Evolutionary conservation across 495 filamentous ascomycete genomes (phyloP).

Genomic region (Daldinia decipiens): DNA sequence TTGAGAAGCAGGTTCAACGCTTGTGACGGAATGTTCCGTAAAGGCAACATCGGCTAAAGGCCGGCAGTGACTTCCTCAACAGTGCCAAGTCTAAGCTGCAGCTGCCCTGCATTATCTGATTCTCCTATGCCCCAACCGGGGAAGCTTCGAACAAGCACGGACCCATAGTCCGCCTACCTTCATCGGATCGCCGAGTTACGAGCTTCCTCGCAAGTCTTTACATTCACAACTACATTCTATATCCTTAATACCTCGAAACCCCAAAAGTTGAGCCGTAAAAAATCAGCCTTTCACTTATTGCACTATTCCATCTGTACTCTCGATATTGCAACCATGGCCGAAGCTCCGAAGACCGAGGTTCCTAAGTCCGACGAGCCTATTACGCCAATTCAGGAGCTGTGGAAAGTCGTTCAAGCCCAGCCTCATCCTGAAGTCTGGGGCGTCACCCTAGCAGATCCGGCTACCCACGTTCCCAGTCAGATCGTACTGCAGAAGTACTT

Average conservation of each 20-base stretch:
- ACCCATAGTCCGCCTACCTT: constrained; percentile 6
- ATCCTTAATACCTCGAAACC: constrained; percentile 7
- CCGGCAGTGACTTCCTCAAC: constrained; percentile 13
- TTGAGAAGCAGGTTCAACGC: background rate
- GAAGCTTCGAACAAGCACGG: constrained; percentile 31
- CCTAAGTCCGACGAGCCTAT: constrained; percentile 41
- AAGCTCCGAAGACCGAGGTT: constrained; percentile 33
- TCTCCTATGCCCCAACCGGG: constrained; percentile 16
- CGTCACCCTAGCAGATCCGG: constrained; percentile 65
- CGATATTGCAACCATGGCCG: constrained; percentile 4
- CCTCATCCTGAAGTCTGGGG: constrained; percentile 82
- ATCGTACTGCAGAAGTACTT: constrained; percentile 91
- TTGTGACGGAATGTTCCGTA: background rate
- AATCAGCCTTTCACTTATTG: background rate
- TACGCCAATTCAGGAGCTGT: constrained; percentile 50
- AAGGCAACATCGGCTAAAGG: constrained; percentile 25
- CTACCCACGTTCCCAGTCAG: constrained; percentile 72
- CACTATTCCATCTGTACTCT: background rate
- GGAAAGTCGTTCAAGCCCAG: constrained; percentile 48
- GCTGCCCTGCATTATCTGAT: constrained; percentile 24
- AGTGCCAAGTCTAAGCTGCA: constrained; percentile 1
- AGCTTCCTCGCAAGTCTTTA: background rate
- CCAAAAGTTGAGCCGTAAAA: background rate
- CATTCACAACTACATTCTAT: constrained; percentile 16
- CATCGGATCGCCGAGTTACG: background rate